Base-by-base conservation (phyloP, 2,329 filamentous ascomycete genomes). In the Monilinia fructicola region DNA sequence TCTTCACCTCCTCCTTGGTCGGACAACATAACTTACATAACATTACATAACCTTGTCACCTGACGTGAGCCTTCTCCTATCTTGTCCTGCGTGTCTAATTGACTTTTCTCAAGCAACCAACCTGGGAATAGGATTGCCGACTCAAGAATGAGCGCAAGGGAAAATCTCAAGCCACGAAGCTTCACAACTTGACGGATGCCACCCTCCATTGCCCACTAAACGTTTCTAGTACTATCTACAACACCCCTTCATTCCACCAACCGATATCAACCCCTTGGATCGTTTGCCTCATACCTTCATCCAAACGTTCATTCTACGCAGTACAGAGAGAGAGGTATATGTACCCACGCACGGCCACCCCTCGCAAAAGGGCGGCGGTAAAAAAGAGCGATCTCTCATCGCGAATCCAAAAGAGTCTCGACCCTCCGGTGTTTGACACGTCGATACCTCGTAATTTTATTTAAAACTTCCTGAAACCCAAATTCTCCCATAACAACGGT, bases 361-460 rank as follows among this genome's bases (percentile, higher is more conserved):
- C 11, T 11, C n/a, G 18, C 31, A 59, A 44, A 21, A 26, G 26
- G 28, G 18, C 40, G 26, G 55, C 55, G 55, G 55, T 28, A 59
- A 59, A 59, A 35, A n/a, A n/a, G n/a, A n/a, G n/a, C 10, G 46
- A 46, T 35, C 3, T 5, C 26, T 59, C 26, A 31, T 31, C 55
- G 21, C 55, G 10, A 9, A 59, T n/a, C 42, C 26, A 14, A 21
- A 26, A 59, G 40, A 60, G 56, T 59, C 56, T 59, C 56, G 56
- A 59, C 56, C 56, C 21, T 48, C 31, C 16, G 6, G 48, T 42
- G 10, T 48, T 60, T 60, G 56, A 48, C 56, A 60, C 56, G 56
- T 60, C 18, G 42, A 60, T 48, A 16, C 35, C 31, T 3, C n/a
- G 42, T 48, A 60, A 60, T 60, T 48, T 60, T 48, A 60, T 18